Percentiles rank a stretch among this genome's conserved stretches.
phyloP scores from a whole-genome alignment of 2,329 filamentous ascomycete species.

The Monilinia aucupariae region DNA sequence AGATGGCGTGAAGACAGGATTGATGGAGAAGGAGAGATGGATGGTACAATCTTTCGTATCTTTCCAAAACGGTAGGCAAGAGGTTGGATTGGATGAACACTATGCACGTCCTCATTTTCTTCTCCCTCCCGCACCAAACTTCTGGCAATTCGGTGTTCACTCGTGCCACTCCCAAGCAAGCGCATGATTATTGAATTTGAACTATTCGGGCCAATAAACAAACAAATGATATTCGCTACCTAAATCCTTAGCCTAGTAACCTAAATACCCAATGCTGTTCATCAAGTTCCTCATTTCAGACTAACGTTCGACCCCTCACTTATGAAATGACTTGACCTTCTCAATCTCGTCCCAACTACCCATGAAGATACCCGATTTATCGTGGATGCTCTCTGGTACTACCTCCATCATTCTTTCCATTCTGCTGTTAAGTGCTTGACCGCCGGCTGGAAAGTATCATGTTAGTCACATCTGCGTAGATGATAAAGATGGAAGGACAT shows the following conservation, averaged over 20 bases:
- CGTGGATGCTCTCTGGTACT: slow-evolving; percentile 87
- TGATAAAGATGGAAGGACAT: neutral
- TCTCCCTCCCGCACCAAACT: neutral
- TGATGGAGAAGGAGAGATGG: too few species aligned
- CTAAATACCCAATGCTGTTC: neutral
- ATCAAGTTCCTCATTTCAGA: neutral
- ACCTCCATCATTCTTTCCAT: slow-evolving; percentile 90
- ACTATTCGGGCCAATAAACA: neutral
- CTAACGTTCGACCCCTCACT: slow-evolving; percentile 10
- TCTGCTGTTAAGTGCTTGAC: slow-evolving; percentile 83
- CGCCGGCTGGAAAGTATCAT: slow-evolving; percentile 60
- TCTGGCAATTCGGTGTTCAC: neutral
- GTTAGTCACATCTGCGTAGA: neutral
- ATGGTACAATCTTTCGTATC: too few species aligned
- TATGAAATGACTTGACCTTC: slow-evolving; percentile 66
- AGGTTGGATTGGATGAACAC: neutral
- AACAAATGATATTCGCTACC: slow-evolving; percentile 7
- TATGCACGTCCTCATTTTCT: neutral
- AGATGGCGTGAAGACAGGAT: too few species aligned
- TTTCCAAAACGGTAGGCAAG: neutral
- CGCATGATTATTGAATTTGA: neutral
- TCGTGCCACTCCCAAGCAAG: neutral
- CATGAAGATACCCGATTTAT: slow-evolving; percentile 92
- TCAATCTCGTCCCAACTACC: slow-evolving; percentile 92
- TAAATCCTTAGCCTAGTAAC: slow-evolving; percentile 21